Evolutionary conservation across 2,329 filamentous ascomycete species (phyloP).

Genomic region (Aspergillus sp.): DNA sequence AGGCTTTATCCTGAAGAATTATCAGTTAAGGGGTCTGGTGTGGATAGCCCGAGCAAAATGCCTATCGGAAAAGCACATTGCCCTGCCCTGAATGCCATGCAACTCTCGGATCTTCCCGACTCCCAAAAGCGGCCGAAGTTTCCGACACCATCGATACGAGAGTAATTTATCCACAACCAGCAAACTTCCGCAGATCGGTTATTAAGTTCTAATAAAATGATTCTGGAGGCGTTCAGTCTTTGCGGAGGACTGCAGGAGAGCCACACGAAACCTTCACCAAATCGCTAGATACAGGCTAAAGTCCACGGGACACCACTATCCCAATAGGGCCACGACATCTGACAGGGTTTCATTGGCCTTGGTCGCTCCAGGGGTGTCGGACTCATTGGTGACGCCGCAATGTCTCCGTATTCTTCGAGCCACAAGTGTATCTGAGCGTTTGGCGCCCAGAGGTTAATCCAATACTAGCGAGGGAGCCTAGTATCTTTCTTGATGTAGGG

Average conservation of each 20-base stretch:
- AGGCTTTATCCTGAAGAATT: background rate
- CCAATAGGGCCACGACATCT: background rate
- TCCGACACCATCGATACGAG: background rate
- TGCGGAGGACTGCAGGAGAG: background rate
- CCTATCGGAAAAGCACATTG: background rate
- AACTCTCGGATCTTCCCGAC: conserved; percentile 15
- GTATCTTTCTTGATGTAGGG: background rate
- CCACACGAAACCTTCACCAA: background rate
- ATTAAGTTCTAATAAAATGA: background rate
- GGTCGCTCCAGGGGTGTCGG: background rate
- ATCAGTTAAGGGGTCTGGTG: background rate
- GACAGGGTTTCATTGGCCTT: background rate
- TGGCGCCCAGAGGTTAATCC: background rate
- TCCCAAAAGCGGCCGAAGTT: background rate
- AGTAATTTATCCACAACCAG: background rate
- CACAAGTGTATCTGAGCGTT: background rate
- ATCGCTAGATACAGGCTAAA: conserved; percentile 1
- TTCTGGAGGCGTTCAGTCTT: background rate
- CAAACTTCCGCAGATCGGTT: background rate
- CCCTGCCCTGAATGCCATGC: background rate
- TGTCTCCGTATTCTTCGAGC: background rate
- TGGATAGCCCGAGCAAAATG: background rate
- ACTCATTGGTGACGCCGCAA: background rate
- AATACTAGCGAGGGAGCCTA: background rate
- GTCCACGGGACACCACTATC: background rate